These are phyloP conservation scores for Tuber calosporum DNA, from an alignment of 495 filamentous ascomycete genomes.

Conservation along the genomic window DNA sequence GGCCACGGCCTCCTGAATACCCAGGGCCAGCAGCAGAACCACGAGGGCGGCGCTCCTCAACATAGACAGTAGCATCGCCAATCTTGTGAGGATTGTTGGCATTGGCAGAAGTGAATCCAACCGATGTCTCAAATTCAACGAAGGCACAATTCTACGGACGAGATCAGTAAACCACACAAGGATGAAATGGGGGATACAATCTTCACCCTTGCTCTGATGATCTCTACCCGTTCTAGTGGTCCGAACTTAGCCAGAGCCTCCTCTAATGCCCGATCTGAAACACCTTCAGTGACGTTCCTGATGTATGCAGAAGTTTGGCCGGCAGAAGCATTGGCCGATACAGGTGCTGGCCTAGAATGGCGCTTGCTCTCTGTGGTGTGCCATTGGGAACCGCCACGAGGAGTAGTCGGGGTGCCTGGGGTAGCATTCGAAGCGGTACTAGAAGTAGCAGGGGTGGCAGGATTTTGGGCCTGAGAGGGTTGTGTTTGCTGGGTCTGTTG, in stretches of 20 bases:
- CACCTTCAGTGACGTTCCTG: constrained; percentile 84
- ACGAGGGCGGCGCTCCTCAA: constrained; percentile 72
- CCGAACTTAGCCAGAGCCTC: constrained; percentile 63
- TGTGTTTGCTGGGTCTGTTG: constrained; percentile 42
- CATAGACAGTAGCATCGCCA: constrained; percentile 67
- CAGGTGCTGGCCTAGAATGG: constrained; percentile 18
- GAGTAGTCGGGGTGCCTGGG: constrained; percentile 27
- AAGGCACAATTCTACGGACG: constrained; percentile 79
- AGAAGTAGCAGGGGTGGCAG: constrained; percentile 19
- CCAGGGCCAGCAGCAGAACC: constrained; percentile 16
- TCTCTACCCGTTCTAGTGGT: constrained; percentile 76
- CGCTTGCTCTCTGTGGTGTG: constrained; percentile 39
- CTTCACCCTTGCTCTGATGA: constrained; percentile 77
- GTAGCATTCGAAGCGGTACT: neutral
- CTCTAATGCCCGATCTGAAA: constrained; percentile 61
- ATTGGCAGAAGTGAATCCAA: constrained; percentile 73
- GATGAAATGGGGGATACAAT: neutral
- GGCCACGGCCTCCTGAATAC: constrained; percentile 17
- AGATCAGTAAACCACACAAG: constrained; percentile 36
- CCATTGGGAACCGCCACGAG: constrained; percentile 28
- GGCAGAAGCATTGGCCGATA: constrained; percentile 47
- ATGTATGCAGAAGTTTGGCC: constrained; percentile 69
- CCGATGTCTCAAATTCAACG: constrained; percentile 75
- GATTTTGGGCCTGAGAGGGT: constrained; percentile 39
- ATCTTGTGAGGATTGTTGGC: constrained; percentile 79